Evolutionary conservation across 1,139 yeast genomes (phyloP), one percentile per base, ranked within the genome.

Genomic region (Yamadazyma spencermartinsiae): DNA sequence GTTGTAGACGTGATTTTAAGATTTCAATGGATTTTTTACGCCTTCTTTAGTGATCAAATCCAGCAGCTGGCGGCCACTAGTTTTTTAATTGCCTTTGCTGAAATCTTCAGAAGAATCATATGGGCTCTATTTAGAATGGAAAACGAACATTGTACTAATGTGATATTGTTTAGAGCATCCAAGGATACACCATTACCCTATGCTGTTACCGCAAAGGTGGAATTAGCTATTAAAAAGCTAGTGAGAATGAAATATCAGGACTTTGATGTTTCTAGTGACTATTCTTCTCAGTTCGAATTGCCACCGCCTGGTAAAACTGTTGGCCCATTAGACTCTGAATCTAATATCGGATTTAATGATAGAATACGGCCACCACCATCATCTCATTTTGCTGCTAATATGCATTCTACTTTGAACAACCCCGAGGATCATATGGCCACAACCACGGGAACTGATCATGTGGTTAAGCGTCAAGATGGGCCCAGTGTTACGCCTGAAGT

Each of bases 101-200:
- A 92, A 60, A 63, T 88, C 2, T 19, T 85, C 2, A 73, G 98
- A 54, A 72, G 98, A 54, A 83, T 87, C 47, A 66, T 90, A 15
- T 92, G 99, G 98, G 73, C 86, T 7, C 76, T 86, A 40, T 84
- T 92, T 66, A 81, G 98, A 65, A 86, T 92, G 75, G 98, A 92
- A 55, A 92, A 92, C 60, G 98, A 92, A 61, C 98, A 94, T 61
- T 81, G 89, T 33, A 83, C 96, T 1, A 92, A 92, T 57, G 96
- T 89, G 10, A 79, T 78, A 38, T 66, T 87, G 34, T 86, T 83
- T 60, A 74, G 95, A 48, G 97, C 97, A 0, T 83, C 94, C 4
- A 79, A 92, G 44, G 96, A 90, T 46, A 68, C 88, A 4, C 87
- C 94, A 4, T 65, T 92, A 39, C 98, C 98, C 0, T 90, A 88